Evolutionary conservation across 2,329 filamentous ascomycete genomes (phyloP), one percentile per base, ranked within the genome.

Genomic region (Colletotrichum eleusines): DNA sequence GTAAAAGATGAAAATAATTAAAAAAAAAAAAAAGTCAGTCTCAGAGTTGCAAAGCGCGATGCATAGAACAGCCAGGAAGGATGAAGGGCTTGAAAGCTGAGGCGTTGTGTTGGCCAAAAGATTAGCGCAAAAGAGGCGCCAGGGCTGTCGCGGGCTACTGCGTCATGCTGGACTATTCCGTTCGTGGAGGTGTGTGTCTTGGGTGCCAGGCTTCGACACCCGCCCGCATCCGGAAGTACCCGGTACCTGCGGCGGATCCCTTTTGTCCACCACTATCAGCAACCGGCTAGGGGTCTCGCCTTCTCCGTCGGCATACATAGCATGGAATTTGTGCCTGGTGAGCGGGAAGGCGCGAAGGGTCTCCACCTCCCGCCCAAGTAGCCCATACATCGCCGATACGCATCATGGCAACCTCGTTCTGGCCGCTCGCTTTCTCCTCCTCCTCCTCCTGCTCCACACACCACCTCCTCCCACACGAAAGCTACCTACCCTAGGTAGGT

Each of bases 201-300:
- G 64, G 63, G 68, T 61, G 64, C 44, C 23, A 23, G 58, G 18
- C 60, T 33, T 55, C 6, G 11, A 58, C 14, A 42, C 6, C 35
- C 61, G 48, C 12, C n/a, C 68, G 68, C 64, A 71, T 68, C 42
- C 64, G 68, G 68, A 68, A 68, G 63, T 67, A 53, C 26, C 23
- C 9, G 44, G 63, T 60, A 67, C 63, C 55, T 66, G 35, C 18
- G 33, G 46, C 53, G 35, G 54, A 33, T 31, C 55, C 31, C 40
- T 20, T 63, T 38, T 26, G 46, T 20, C 40, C 28, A 40, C 51
- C 35, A 35, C 35, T 40, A 53, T 23, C 50, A n/a, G 26, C 11
- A n/a, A 20, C 31, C 42, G 28, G 58, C 1, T 20, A 16, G 44
- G 14, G 28, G 44, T 50, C 51, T 59, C 62, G 46, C 53, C 61